Percentiles rank a stretch among this genome's conserved stretches.
Conservation (phyloP, 2,329 filamentous ascomycete species). For the Xylariaceae sp. region DNA sequence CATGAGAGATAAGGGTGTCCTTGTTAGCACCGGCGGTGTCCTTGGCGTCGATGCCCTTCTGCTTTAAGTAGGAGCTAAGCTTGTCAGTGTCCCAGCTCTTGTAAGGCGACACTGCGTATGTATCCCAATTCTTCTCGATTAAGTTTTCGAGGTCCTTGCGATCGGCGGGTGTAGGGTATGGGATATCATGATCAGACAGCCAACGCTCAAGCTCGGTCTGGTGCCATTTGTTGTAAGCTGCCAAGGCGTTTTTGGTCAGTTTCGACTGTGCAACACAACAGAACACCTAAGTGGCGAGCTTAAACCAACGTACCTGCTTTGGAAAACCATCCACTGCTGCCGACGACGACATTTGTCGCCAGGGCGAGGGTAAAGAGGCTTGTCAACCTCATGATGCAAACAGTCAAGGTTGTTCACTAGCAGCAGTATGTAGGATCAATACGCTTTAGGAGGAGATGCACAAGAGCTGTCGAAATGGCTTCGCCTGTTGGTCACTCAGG, state of each 20-base stretch:
- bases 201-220: conserved; percentile 95
- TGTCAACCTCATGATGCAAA: conserved; percentile 66
- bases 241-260: conserved; percentile 27
- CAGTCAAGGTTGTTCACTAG: too few species aligned
- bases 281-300: too few species aligned
- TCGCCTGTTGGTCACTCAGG: too few species aligned
- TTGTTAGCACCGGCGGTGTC: conserved; percentile 61
- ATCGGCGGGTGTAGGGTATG: conserved; percentile 83
- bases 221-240: conserved; percentile 98
- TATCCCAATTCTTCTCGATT: conserved; percentile 87
- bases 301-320: conserved; percentile 76
- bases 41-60: conserved; percentile 66
- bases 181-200: conserved; percentile 87
- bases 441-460: background rate
- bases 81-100: conserved; percentile 68
- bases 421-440: too few species aligned
- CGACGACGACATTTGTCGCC: conserved; percentile 63
- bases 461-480: too few species aligned
- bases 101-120: conserved; percentile 69
- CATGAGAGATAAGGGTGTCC: conserved; percentile 61
- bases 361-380: conserved; percentile 66
- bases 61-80: conserved; percentile 61
- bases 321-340: conserved; percentile 79
- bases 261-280: background rate
- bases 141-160: conserved; percentile 90